Evolutionary conservation across 2,329 filamentous ascomycete species (phyloP), one percentile per base, ranked within the genome.

Genomic region (Ascochyta rabiei): DNA sequence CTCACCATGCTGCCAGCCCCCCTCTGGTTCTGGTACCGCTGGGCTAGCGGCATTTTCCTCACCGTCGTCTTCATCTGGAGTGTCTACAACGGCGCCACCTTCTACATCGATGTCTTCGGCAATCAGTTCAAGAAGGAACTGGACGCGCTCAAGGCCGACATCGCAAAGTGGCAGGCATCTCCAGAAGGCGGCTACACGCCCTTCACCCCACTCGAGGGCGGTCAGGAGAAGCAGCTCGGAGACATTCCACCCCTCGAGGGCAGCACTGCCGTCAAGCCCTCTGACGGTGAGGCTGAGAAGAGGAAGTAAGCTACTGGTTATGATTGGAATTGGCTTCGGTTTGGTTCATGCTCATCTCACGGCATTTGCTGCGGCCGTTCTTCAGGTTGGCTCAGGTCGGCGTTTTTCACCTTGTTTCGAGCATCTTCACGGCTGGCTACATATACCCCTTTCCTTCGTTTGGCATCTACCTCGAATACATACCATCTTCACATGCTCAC

Each of bases 101-200:
- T 90, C 76, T 99, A 99, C 76, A 98, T 99, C 69, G 95, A 99
- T 67, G 91, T 98, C 1, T 99, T 98, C 73, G 95, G 96, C 48
- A 96, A 90, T 68, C 86, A 93, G 2, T 98, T 99, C 81, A 91
- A 99, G 80, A 96, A 93, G 71, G 95, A 99, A 75, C 82, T 99
- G 12, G 93, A 99, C 72, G 84, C 88, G 47, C 84, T 99, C 78
- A 93, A 89, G 76, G 86, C 86, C 50, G 95, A 99, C 70, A 92
- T 99, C 8, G 84, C 88, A 40, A 93, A 91, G 73, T 96, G 91
- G 91, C 92, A 96, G 75, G 69, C 65, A 1, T 69, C 66, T 2
- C 72, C 72, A 1, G 68, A 69, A 16, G 69, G 66, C 3, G 48
- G 48, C 0, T 16, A 18, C 35, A 48, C 48, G 2, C 67, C 67